A percentile compares a stretch with the other conserved stretches of the same genome.
These are phyloP conservation scores for Endocladia muricata DNA, from an alignment of 31 red algal genomes.

Conservation along the genomic window DNA sequence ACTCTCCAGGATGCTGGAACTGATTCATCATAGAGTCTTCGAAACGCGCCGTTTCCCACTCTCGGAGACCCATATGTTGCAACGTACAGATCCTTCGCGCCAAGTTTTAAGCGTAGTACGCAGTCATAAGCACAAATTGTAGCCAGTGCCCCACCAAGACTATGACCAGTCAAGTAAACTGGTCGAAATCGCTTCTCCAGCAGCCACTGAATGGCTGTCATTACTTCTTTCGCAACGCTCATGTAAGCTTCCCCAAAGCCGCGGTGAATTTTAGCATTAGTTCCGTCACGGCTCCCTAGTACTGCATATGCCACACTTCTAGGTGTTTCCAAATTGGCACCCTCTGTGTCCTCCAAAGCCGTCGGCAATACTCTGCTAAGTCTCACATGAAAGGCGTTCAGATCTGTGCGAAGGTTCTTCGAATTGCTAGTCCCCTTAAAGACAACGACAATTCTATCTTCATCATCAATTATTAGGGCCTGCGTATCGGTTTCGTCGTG, in stretches of 20 bases:
- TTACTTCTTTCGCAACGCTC: conserved; percentile 50
- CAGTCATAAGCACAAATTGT: conserved; percentile 72
- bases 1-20: conserved; percentile 75
- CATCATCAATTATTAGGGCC: conserved; percentile 55
- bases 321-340: conserved; percentile 11
- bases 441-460: conserved; percentile 77
- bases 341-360: not conserved
- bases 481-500: conserved; percentile 69
- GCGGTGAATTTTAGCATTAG: conserved; percentile 59
- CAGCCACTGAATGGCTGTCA: conserved; percentile 42
- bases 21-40: conserved; percentile 52
- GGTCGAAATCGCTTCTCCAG: conserved; percentile 45
- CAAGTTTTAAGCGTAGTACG: conserved; percentile 31
- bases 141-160: conserved; percentile 83
- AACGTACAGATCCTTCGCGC: conserved; percentile 52
- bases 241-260: conserved; percentile 74
- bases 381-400: conserved; percentile 54
- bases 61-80: conserved; percentile 79
- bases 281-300: conserved; percentile 34
- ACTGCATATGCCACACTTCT: conserved; percentile 33
- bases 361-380: conserved; percentile 56
- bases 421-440: conserved; percentile 71
- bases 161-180: conserved; percentile 78
- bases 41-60: conserved; percentile 64
- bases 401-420: conserved; percentile 70